Base-by-base conservation (phyloP, 805 yeast genomes). In the Lipomyces yamanashiensis region DNA sequence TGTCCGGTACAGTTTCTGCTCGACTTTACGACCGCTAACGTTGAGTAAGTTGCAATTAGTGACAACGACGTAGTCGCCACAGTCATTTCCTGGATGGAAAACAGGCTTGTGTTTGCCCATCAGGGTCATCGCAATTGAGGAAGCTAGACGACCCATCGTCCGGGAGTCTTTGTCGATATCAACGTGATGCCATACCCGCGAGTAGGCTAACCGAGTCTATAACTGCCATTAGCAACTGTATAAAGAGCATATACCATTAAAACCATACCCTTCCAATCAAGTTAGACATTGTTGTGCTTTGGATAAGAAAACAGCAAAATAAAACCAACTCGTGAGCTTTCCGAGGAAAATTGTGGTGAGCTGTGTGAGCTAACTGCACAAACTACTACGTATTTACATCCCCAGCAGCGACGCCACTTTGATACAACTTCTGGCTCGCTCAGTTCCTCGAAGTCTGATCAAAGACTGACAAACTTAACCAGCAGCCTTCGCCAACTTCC, bases 101-200 rank as follows among this genome's bases (percentile, higher is more conserved):
- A 91, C 84, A 3, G 99, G 99, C 80, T 95, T 95, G 79, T 95
- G 98, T 76, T 95, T 95, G n/a, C 99, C 99, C 78, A 90, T 91
- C 48, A 95, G 81, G 0, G 95, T 87, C 37, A 86, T 81, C 33
- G 99, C 98, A 61, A 95, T 92, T 62, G 87, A 82, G 0, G 96
- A 82, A 3, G 99, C 98, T 62, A 95, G 76, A 74, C 98, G 87
- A 74, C 99, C 99, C 54, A 95, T 77, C 0, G 98, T 87, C 72
- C 99, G 84, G 43, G 81, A 78, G 60, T 95, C 99, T 54, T 85
- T 82, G 13, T 96, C 90, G 41, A 91, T 83, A 75, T 96, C 98
- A 41, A 95, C 89, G 74, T 92, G 97, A 74, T 93, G 98, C 99
- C 99, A 95, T 49, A 87, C 82, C 69, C 96, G 83, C 48, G 96